phyloP scores from a whole-genome alignment of 345 rosid genomes.

The Cardiospermum halicacabum region DNA sequence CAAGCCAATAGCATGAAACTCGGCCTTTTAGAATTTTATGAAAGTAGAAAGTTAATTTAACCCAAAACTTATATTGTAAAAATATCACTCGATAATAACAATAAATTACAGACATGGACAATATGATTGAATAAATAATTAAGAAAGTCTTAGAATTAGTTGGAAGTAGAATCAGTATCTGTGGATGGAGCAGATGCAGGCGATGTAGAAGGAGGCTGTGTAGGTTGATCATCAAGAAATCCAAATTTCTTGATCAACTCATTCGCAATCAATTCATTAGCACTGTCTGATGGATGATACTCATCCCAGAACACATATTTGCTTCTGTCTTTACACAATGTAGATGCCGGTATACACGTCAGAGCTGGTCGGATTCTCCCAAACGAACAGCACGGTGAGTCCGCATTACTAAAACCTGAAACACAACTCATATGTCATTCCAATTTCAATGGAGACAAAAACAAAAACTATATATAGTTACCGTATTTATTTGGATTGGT shows the following conservation, averaged over 20 bases:
- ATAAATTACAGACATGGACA: too few species aligned
- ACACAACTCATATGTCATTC: too few species aligned
- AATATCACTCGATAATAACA: too few species aligned
- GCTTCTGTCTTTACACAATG: conserved; percentile 76
- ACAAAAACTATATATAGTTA: conserved; percentile 6
- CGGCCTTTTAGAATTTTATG: too few species aligned
- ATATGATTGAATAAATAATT: too few species aligned
- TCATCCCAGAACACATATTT: conserved; percentile 98
- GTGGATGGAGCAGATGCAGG: conserved; percentile 43
- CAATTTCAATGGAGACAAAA: background rate
- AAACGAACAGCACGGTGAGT: conserved; percentile 88
- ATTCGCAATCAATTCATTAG: conserved; percentile 71
- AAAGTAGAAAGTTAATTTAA: too few species aligned
- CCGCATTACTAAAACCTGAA: conserved; percentile 71
- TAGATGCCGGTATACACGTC: conserved; percentile 83
- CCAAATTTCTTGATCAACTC: conserved; percentile 79
- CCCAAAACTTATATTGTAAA: too few species aligned
- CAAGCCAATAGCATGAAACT: too few species aligned
- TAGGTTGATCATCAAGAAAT: conserved; percentile 28
- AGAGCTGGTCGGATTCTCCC: conserved; percentile 81
- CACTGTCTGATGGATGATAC: conserved; percentile 83
- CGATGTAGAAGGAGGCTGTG: conserved; percentile 36
- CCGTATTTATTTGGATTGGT: conserved; percentile 66
- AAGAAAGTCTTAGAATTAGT: too few species aligned
- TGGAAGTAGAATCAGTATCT: too few species aligned